Evolutionary conservation across 1,284 basidiomycete species (phyloP).

Genomic region (Ustilago loliicola): DNA sequence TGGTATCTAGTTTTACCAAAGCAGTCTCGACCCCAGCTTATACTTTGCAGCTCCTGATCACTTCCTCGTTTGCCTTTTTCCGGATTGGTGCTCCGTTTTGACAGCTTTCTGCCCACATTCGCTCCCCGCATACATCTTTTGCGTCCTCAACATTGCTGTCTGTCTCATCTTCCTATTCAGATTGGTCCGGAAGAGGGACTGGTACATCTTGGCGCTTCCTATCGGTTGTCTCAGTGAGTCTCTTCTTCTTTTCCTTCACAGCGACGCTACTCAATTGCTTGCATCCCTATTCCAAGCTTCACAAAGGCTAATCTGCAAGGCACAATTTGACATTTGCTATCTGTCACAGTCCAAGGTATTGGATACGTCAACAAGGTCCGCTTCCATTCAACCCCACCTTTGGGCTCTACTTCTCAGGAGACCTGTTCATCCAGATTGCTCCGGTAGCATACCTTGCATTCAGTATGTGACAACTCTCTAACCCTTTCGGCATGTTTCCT

Average conservation of each 20-base stretch:
- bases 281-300: too few relatives aligned
- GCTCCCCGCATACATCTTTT: not conserved
- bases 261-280: too few relatives aligned
- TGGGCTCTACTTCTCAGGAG: not conserved
- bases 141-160: not conserved
- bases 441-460: conserved; percentile 1
- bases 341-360: not conserved
- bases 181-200: not conserved
- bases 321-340: too few relatives aligned
- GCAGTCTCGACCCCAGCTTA: too few relatives aligned
- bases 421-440: conserved; percentile 1
- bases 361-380: conserved; percentile 4
- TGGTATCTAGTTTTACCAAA: too few relatives aligned
- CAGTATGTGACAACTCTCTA: not conserved
- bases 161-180: not conserved
- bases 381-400: conserved; percentile 3
- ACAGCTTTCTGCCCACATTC: not conserved
- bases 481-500: not conserved
- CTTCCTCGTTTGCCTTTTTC: not conserved
- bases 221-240: not conserved
- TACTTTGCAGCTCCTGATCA: not conserved
- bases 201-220: not conserved
- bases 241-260: not conserved
- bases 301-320: too few relatives aligned
- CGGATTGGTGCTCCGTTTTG: not conserved